These are phyloP conservation scores for Sphagnum tenellum DNA, from an alignment of 225 moss, liverwort and hornwort genomes.

Conservation along the genomic window DNA sequence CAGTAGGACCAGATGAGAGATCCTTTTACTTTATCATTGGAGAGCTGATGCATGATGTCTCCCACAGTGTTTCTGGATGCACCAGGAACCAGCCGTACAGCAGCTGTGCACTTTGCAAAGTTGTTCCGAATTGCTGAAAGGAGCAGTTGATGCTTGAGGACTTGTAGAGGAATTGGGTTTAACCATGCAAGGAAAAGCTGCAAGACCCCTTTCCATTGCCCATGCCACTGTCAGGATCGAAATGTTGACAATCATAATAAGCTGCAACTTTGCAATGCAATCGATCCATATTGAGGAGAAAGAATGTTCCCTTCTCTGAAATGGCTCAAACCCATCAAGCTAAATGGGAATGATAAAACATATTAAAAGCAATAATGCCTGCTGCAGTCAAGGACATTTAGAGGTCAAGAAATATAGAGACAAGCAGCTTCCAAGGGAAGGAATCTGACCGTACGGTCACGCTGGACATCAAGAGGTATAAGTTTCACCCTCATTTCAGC, in stretches of 20 bases:
- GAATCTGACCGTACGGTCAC: constrained; percentile 66
- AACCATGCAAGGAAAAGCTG: constrained; percentile 88
- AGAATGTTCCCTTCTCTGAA: too few species aligned
- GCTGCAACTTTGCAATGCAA: too few species aligned
- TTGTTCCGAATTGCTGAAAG: constrained; percentile 77
- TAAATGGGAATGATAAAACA: too few species aligned
- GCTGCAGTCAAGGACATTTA: too few species aligned
- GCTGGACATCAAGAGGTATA: constrained; percentile 43
- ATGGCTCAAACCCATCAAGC: too few species aligned
- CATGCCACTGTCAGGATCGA: not conserved
- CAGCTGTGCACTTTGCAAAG: constrained; percentile 46
- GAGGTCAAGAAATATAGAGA: too few species aligned
- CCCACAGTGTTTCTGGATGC: constrained; percentile 61
- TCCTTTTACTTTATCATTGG: constrained; percentile 42
- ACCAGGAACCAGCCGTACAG: constrained; percentile 64
- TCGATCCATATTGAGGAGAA: too few species aligned
- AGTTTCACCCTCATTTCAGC: constrained; percentile 54
- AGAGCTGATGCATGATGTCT: constrained; percentile 68
- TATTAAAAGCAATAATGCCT: too few species aligned
- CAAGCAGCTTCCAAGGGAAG: not conserved
- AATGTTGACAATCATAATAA: not conserved
- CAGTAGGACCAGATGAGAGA: too few species aligned
- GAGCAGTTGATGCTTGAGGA: constrained; percentile 82
- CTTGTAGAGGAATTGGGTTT: constrained; percentile 80
- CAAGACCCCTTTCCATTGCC: not conserved